phyloP scores from a whole-genome alignment of 2,329 filamentous ascomycete genomes.

The Fusarium dlaminii region DNA sequence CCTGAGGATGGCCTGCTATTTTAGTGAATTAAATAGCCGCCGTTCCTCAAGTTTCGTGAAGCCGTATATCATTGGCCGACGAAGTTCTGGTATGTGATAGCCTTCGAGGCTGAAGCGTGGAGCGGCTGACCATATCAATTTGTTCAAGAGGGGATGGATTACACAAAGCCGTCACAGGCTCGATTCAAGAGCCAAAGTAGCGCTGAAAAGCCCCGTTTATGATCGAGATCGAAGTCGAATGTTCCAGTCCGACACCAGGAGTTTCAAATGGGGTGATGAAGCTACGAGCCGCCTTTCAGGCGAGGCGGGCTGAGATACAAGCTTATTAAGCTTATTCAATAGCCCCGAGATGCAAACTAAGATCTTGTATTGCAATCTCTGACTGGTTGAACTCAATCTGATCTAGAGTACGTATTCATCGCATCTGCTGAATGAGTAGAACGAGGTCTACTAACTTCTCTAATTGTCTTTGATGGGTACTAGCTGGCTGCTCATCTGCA shows the following conservation, averaged over 20 bases:
- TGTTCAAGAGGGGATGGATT: too few relatives aligned
- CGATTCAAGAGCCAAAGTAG: neutral
- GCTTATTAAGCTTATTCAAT: neutral
- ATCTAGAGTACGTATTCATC: neutral
- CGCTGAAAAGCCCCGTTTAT: accelerated
- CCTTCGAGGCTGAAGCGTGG: neutral
- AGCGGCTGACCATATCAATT: neutral
- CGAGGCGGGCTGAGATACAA: neutral
- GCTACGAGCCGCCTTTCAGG: too few relatives aligned
- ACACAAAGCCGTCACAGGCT: too few relatives aligned
- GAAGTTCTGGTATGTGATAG: neutral
- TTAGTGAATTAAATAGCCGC: neutral
- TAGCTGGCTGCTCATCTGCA: accelerated
- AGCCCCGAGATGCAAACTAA: accelerated
- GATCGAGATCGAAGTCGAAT: neutral
- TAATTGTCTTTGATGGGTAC: too few relatives aligned
- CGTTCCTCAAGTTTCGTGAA: neutral
- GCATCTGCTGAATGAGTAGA: accelerated
- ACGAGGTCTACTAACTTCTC: neutral
- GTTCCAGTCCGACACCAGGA: too few relatives aligned
- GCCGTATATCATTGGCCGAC: neutral
- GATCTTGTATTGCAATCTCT: accelerated
- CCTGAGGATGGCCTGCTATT: too few relatives aligned
- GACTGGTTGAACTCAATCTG: accelerated
- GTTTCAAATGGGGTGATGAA: neutral